Evolutionary conservation across 2,329 filamentous ascomycete genomes (phyloP).

Genomic region (Pseudopyricularia javanii): DNA sequence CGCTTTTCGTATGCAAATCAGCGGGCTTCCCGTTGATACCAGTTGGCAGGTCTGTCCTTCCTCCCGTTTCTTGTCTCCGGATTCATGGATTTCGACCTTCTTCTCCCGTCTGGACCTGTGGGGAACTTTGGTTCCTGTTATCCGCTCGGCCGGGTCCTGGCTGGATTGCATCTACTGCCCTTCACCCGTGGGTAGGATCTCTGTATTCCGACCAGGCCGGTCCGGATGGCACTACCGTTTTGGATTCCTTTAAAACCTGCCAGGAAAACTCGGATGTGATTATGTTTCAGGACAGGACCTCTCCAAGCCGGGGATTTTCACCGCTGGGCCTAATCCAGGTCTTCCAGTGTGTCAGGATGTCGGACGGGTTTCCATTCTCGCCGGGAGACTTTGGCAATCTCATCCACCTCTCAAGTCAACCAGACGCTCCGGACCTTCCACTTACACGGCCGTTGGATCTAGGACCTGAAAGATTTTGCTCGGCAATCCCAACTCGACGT

Average conservation of each 20-base stretch:
- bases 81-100: conserved; percentile 20
- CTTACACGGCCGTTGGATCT: conserved; percentile 73
- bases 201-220: neutral
- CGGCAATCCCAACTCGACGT: conserved; percentile 94
- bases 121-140: neutral
- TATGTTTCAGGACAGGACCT: neutral
- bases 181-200: neutral
- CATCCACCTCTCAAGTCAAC: neutral
- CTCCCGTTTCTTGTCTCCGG: conserved; percentile 44
- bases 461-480: conserved; percentile 99
- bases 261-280: neutral
- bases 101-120: neutral
- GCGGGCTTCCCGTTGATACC: conserved; percentile 93
- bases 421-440: conserved; percentile 43
- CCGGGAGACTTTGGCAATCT: neutral
- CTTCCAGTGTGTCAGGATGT: neutral
- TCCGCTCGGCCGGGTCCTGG: neutral
- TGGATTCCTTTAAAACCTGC: neutral
- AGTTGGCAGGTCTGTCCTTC: conserved; percentile 98
- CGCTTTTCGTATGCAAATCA: conserved; percentile 92
- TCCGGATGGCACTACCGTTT: neutral
- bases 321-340: neutral
- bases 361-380: neutral
- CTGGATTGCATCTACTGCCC: conserved; percentile 4
- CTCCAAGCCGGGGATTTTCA: neutral